Conservation (phyloP, 331 rosid genomes). For the Stylosanthes scabra region DNA sequence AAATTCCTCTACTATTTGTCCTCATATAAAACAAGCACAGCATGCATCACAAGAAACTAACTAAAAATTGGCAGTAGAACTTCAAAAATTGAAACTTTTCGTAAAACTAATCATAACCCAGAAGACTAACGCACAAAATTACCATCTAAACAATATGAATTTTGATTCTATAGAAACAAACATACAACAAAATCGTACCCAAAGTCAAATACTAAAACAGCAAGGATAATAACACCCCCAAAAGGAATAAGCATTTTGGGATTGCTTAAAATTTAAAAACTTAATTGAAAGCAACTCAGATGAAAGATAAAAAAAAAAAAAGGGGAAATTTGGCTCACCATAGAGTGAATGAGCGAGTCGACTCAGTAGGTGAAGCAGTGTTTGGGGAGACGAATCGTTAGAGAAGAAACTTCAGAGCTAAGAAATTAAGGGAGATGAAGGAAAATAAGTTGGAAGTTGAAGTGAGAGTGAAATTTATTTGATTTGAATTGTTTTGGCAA, state of each 20-base stretch:
- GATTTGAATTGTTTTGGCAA: too few relatives aligned
- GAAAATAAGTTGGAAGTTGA: slow-evolving; percentile 17
- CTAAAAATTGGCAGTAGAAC: slow-evolving; percentile 5
- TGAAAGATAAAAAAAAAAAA: slow-evolving; percentile 5
- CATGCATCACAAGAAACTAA: slow-evolving; percentile 20
- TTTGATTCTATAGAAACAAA: too few relatives aligned
- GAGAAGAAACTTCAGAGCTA: slow-evolving; percentile 42
- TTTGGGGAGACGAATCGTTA: background rate
- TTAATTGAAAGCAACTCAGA: background rate
- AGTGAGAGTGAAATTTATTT: slow-evolving; percentile 5
- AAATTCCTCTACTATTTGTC: too few relatives aligned
- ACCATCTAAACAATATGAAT: background rate
- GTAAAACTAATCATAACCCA: slow-evolving; percentile 23
- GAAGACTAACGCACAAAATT: slow-evolving; percentile 35
- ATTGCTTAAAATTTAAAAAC: slow-evolving; percentile 1
- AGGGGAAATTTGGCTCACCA: slow-evolving; percentile 58
- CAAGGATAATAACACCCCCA: background rate
- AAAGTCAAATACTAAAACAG: background rate
- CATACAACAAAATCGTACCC: too few relatives aligned
- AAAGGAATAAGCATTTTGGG: slow-evolving; percentile 32
- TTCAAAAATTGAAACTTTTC: slow-evolving; percentile 3
- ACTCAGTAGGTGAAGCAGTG: slow-evolving; percentile 46
- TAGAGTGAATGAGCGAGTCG: slow-evolving; percentile 57
- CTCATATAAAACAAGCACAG: slow-evolving; percentile 17
- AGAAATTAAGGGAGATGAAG: slow-evolving; percentile 32